Evolutionary conservation across 2,329 filamentous ascomycete genomes (phyloP).

Genomic region (Venturia carpophila): DNA sequence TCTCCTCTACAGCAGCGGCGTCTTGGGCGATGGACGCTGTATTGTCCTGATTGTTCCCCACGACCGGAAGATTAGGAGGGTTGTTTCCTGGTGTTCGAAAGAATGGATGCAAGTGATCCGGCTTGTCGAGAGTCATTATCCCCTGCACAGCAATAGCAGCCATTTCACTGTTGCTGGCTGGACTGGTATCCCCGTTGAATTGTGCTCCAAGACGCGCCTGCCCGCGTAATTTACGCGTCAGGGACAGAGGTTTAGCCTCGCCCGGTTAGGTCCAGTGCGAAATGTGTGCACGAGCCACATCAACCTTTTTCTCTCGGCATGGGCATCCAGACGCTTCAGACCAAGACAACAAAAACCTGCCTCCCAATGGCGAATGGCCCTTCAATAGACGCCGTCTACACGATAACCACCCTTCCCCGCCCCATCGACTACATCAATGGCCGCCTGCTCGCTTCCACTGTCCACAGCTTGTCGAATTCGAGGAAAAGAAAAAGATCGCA

Average conservation of each 20-base stretch:
- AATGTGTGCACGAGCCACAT: too few relatives aligned
- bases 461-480: constrained; percentile 46
- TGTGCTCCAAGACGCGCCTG: neutral
- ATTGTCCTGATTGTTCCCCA: neutral
- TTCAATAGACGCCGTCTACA: constrained; percentile 8
- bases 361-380: neutral
- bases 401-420: constrained; percentile 9
- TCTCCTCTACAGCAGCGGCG: neutral
- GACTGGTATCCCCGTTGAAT: neutral
- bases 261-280: too few relatives aligned
- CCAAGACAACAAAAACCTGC: neutral
- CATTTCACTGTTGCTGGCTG: constrained; percentile 24
- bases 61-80: too few relatives aligned
- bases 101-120: constrained; percentile 32
- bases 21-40: neutral
- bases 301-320: neutral
- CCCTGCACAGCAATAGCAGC: constrained; percentile 30
- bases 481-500: constrained; percentile 57
- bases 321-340: neutral
- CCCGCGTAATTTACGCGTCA: neutral
- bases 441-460: constrained; percentile 36
- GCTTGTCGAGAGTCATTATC: constrained; percentile 32
- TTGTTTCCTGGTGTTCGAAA: constrained; percentile 23
- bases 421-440: constrained; percentile 30
- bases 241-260: too few relatives aligned